Conservation (phyloP, 257 asterid genomes). For the Scutellaria baicalensis region DNA sequence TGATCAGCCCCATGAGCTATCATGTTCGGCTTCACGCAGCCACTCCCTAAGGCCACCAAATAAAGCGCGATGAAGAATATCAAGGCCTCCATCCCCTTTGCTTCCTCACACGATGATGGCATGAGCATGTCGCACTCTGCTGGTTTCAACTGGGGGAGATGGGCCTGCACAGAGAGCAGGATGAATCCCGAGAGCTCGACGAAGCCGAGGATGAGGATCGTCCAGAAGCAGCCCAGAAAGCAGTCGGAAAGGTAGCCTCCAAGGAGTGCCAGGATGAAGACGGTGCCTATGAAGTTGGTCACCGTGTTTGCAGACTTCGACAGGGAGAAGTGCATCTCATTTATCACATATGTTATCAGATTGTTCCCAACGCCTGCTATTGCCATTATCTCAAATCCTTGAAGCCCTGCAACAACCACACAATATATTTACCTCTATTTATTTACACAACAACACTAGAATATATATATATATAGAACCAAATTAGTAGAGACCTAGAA, state of each 20-base stretch:
- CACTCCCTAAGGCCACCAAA: constrained; percentile 92
- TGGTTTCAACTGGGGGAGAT: constrained; percentile 85
- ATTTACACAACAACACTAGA: no score
- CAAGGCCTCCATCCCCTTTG: constrained; percentile 54
- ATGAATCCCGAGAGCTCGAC: constrained; percentile 93
- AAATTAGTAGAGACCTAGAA: constrained; percentile 70
- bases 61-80: constrained; percentile 76
- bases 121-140: constrained; percentile 52
- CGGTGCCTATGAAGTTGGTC: constrained; percentile 82
- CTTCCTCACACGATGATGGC: constrained; percentile 45
- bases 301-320: constrained; percentile 78
- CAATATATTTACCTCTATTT: no score
- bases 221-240: constrained; percentile 91
- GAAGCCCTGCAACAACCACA: constrained; percentile 65
- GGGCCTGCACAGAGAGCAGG: constrained; percentile 87
- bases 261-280: constrained; percentile 69
- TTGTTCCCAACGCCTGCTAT: constrained; percentile 98
- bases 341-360: constrained; percentile 74
- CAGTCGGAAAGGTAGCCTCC: constrained; percentile 96
- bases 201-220: constrained; percentile 78
- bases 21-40: constrained; percentile 94
- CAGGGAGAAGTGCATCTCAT: constrained; percentile 91
- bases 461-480: no score
- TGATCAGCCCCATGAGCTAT: constrained; percentile 94
- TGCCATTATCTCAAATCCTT: constrained; percentile 94